A percentile compares a stretch with the other conserved stretches of the same genome.
These are phyloP conservation scores for Echium plantagineum DNA, from an alignment of 257 asterid species.

Conservation along the genomic window DNA sequence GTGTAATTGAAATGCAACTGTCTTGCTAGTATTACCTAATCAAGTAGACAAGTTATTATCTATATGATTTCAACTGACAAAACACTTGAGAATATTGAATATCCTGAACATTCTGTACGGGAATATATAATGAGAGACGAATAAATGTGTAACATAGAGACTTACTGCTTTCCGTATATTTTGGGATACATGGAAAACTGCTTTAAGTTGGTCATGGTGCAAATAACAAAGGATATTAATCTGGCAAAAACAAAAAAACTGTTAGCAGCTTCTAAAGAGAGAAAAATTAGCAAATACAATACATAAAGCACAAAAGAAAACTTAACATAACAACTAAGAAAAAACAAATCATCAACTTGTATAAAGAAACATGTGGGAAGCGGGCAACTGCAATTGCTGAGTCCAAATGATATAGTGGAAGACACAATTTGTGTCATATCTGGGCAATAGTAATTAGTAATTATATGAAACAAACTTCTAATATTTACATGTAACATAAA, in stretches of 20 bases:
- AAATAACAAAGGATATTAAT: slow-evolving; percentile 84
- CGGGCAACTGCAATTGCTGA: no score
- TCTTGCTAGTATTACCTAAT: slow-evolving; percentile 74
- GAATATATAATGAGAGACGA: neutral
- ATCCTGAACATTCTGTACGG: neutral
- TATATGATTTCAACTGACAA: neutral
- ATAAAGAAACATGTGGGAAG: no score
- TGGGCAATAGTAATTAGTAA: no score
- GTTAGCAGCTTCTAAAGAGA: neutral
- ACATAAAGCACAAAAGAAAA: no score
- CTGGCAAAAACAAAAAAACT: slow-evolving; percentile 25
- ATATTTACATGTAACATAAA: no score
- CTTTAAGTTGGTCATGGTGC: slow-evolving; percentile 86
- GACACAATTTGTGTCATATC: no score
- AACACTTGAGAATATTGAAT: no score
- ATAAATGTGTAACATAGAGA: slow-evolving; percentile 12
- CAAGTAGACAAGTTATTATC: slow-evolving; percentile 6
- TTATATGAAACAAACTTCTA: no score
- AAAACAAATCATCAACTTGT: no score
- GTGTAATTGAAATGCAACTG: slow-evolving; percentile 82
- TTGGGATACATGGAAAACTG: slow-evolving; percentile 90
- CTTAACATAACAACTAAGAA: no score
- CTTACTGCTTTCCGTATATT: slow-evolving; percentile 87
- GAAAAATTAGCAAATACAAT: neutral
- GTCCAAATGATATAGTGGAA: no score